These are phyloP conservation scores for Zalaria obscura DNA, from an alignment of 2,329 filamentous ascomycete genomes.

Conservation along the genomic window DNA sequence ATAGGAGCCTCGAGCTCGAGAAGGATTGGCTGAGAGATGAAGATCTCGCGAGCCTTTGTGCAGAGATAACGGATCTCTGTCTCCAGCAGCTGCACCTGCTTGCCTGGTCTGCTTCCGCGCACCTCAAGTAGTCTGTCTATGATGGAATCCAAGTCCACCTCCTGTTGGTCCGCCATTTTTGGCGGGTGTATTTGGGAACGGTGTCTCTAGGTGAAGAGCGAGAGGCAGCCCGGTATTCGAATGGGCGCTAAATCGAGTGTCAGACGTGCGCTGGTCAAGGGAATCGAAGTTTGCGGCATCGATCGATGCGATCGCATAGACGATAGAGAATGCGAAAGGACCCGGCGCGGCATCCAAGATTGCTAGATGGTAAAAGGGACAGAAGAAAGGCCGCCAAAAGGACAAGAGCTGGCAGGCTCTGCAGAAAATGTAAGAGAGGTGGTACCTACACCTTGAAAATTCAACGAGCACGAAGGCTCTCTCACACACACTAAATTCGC, in stretches of 20 bases:
- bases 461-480: constrained; percentile 17
- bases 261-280: not conserved
- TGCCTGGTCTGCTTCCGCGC: constrained; percentile 90
- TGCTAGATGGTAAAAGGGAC: too few relatives aligned
- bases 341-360: too few relatives aligned
- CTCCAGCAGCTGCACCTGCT: constrained; percentile 95
- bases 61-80: constrained; percentile 93
- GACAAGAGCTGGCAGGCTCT: not conserved
- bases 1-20: constrained; percentile 96
- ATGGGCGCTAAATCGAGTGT: not conserved
- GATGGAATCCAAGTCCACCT: constrained; percentile 98
- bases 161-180: constrained; percentile 63
- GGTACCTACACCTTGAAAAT: not conserved
- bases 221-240: not conserved
- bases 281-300: too few relatives aligned
- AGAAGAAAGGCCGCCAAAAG: too few relatives aligned
- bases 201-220: not conserved
- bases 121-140: constrained; percentile 97
- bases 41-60: constrained; percentile 97
- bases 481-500: constrained; percentile 2
- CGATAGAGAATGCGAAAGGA: too few relatives aligned
- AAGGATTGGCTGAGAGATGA: constrained; percentile 97
- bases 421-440: not conserved
- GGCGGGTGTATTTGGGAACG: constrained; percentile 9
- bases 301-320: too few relatives aligned